Evolutionary conservation across 164 flowering plant genomes (phyloP), one percentile per base, ranked within the genome.

Genomic region (Pachysandra terminalis): DNA sequence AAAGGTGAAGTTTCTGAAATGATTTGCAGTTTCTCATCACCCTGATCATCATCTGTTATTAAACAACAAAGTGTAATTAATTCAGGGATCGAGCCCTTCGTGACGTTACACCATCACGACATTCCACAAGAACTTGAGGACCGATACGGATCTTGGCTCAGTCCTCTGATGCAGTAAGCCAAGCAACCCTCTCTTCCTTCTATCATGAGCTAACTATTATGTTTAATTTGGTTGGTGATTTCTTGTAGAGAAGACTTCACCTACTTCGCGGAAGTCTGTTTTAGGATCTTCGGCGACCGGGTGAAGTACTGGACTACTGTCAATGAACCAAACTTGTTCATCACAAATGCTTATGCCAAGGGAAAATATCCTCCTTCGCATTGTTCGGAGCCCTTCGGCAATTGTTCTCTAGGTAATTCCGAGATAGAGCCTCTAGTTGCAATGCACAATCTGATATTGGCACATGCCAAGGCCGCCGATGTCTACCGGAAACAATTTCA

Each of bases 351-450:
- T 0, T 86, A 81, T 61, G 10, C 66, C 1, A 68, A 17, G 45
- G 88, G 85, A 23, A 0, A 0, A 1, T 77, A 63, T 52, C 81
- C 88, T 1, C 90, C 90, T 0, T 71, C 68, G 16, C 82, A 68
- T 22, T 86, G 90, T 66, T 82, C 86, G 5, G 26, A 62, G 9
- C 90, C 90, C n/a, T 86, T 81, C 65, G 86, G 88, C 24, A 76
- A 80, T 35, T 84, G 87, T 61, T 63, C 81, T 1, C 22, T 15
- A 21, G 90, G 88, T 14, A 71, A 86, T 55, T 82, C 90, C 22
- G 71, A 73, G 19, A 19, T 55, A 5, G 90, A 86, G 78, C 87
- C 86, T 32, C 63, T 76, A 37, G 22, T 80, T 24, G 86, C 54
- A 0, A 64, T 70, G 63, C 90, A 86, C 78, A 81, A 84, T 61